A percentile compares a stretch with the other conserved stretches of the same genome.
Evolutionary conservation across 768 basidiomycete genomes (phyloP).

Genomic region (Tricholoma hemisulphureum): DNA sequence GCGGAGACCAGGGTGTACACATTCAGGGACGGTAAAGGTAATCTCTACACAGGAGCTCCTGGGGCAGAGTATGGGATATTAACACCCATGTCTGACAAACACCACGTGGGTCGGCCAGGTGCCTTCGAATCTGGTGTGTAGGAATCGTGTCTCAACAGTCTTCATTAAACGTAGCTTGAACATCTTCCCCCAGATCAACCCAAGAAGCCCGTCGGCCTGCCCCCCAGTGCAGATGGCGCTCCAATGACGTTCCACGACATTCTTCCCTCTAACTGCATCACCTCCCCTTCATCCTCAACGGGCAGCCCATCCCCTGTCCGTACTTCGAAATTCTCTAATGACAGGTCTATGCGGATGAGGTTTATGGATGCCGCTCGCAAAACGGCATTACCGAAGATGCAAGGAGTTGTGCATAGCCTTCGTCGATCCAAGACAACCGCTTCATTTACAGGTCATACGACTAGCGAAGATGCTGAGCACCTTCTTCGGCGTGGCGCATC

Average conservation of each 20-base stretch:
- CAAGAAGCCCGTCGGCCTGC: background rate
- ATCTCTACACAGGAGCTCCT: slow-evolving; percentile 43
- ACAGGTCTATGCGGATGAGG: slow-evolving; percentile 7
- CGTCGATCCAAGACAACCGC: slow-evolving; percentile 41
- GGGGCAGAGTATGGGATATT: slow-evolving; percentile 46
- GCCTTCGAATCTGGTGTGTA: slow-evolving; percentile 27
- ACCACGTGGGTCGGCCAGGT: slow-evolving; percentile 18
- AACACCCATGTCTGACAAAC: slow-evolving; percentile 29
- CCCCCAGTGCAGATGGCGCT: slow-evolving; percentile 3
- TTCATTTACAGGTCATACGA: slow-evolving; percentile 20
- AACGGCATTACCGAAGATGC: slow-evolving; percentile 40
- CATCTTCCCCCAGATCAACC: slow-evolving; percentile 4
- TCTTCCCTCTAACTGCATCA: slow-evolving; percentile 45
- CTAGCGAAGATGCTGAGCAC: slow-evolving; percentile 8
- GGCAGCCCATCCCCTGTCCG: slow-evolving; percentile 6
- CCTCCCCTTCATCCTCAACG: slow-evolving; percentile 33
- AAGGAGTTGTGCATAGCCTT: slow-evolving; percentile 34
- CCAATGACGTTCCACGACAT: slow-evolving; percentile 46
- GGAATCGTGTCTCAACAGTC: background rate
- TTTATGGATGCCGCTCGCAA: slow-evolving; percentile 33
- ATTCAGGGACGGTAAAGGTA: slow-evolving; percentile 46
- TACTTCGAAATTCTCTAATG: slow-evolving; percentile 9
- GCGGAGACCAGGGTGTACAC: slow-evolving; percentile 51
- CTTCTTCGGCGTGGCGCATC: slow-evolving; percentile 6
- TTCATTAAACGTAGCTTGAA: background rate